phyloP scores from a whole-genome alignment of 495 filamentous ascomycete genomes.

The Hamigera avellanea region DNA sequence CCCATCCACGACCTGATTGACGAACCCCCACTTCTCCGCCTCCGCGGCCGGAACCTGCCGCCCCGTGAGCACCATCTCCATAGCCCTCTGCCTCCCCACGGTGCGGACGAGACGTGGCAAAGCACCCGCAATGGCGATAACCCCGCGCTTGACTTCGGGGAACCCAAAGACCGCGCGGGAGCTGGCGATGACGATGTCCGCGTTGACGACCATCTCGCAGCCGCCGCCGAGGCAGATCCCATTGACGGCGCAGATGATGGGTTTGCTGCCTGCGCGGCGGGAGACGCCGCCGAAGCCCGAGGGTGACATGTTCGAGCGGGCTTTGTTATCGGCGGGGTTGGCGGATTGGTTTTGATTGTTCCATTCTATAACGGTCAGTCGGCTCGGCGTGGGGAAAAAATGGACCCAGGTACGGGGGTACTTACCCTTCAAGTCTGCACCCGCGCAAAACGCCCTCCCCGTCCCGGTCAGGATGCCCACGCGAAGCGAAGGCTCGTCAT shows the following conservation, averaged over 20 bases:
- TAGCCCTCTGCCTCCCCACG: constrained; percentile 57
- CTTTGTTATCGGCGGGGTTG: too few relatives aligned
- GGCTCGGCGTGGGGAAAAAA: background rate
- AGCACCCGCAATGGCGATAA: constrained; percentile 60
- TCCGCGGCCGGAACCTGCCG: constrained; percentile 43
- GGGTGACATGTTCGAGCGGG: constrained; percentile 8
- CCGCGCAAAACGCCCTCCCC: constrained; percentile 48
- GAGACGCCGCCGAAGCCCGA: constrained; percentile 30
- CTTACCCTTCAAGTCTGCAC: constrained; percentile 44
- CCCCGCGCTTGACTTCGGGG: constrained; percentile 61
- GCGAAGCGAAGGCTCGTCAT: constrained; percentile 40
- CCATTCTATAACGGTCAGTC: constrained; percentile 22
- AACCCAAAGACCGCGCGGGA: constrained; percentile 45
- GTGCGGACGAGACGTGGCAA: constrained; percentile 59
- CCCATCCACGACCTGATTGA: constrained; percentile 52
- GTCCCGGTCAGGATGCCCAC: constrained; percentile 45
- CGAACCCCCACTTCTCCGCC: constrained; percentile 58
- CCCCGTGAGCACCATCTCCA: constrained; percentile 65
- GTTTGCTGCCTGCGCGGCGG: constrained; percentile 40
- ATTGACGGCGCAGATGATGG: constrained; percentile 66
- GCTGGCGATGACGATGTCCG: constrained; percentile 55
- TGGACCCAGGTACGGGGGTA: too few relatives aligned
- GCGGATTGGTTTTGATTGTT: constrained; percentile 12
- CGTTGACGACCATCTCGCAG: constrained; percentile 62
- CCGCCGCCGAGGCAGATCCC: constrained; percentile 67